Conservation (phyloP, 768 basidiomycete genomes). For the Suillus fuscotomentosus region DNA sequence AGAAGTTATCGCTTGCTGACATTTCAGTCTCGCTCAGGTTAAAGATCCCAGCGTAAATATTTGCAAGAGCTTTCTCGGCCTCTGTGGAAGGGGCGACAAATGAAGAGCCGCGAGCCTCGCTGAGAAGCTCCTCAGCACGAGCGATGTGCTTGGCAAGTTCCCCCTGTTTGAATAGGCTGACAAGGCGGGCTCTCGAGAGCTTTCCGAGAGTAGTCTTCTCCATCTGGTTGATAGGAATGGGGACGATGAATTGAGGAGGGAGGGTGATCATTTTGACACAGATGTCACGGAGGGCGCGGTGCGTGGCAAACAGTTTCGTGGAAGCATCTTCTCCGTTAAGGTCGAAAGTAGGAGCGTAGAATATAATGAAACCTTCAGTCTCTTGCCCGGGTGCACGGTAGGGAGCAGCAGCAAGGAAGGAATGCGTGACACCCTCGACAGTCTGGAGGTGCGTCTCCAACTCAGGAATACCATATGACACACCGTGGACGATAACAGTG, state of each 20-base stretch:
- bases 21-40: slow-evolving; percentile 19
- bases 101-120: slow-evolving; percentile 15
- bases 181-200: slow-evolving; percentile 35
- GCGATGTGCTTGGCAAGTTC: slow-evolving; percentile 24
- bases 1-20: slow-evolving; percentile 32
- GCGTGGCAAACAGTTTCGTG: slow-evolving; percentile 18
- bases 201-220: slow-evolving; percentile 43
- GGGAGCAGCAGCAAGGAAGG: slow-evolving; percentile 35
- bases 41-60: slow-evolving; percentile 27
- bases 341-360: slow-evolving; percentile 34
- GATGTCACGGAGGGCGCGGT: slow-evolving; percentile 28
- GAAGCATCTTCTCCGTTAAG: slow-evolving; percentile 19
- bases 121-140: slow-evolving; percentile 21
- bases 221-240: slow-evolving; percentile 37
- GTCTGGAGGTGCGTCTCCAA: slow-evolving; percentile 40
- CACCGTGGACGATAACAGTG: slow-evolving; percentile 43
- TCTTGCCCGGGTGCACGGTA: slow-evolving; percentile 38
- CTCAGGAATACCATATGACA: slow-evolving; percentile 39
- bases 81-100: slow-evolving; percentile 19
- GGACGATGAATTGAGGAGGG: slow-evolving; percentile 37
- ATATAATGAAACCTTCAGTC: slow-evolving; percentile 42
- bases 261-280: slow-evolving; percentile 28
- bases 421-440: slow-evolving; percentile 33
- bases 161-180: slow-evolving; percentile 31
- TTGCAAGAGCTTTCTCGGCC: slow-evolving; percentile 25